A percentile compares a stretch with the other conserved stretches of the same genome.
Conservation (phyloP, 2,329 filamentous ascomycete genomes). For the Seiridium unicorne region DNA sequence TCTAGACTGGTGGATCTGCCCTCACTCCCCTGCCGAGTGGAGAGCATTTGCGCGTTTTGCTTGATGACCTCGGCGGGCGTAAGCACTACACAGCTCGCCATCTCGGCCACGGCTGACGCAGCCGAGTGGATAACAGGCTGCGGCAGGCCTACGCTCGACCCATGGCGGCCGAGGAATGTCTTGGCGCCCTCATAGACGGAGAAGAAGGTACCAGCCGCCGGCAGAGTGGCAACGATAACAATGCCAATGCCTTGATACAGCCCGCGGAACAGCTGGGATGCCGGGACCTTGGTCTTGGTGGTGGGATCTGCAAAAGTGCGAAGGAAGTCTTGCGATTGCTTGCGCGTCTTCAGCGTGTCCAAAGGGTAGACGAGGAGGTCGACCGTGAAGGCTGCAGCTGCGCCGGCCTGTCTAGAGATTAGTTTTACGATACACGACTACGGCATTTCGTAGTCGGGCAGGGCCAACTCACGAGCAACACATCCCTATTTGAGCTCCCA, state of each 20-base stretch:
- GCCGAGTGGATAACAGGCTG: slow-evolving; percentile 68
- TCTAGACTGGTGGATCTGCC: slow-evolving; percentile 42
- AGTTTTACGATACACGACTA: too few relatives aligned
- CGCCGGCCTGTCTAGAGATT: slow-evolving; percentile 63
- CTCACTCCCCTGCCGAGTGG: slow-evolving; percentile 14
- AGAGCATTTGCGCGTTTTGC: slow-evolving; percentile 87
- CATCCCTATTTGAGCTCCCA: slow-evolving; percentile 11
- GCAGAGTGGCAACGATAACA: slow-evolving; percentile 82
- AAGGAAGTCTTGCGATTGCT: slow-evolving; percentile 76
- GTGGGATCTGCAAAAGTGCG: slow-evolving; percentile 60
- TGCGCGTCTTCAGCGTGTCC: slow-evolving; percentile 85
- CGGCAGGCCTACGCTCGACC: slow-evolving; percentile 52
- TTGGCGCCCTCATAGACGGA: slow-evolving; percentile 84
- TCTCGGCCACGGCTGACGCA: slow-evolving; percentile 75
- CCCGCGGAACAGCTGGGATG: slow-evolving; percentile 55
- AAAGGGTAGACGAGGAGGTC: slow-evolving; percentile 84
- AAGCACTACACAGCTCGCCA: slow-evolving; percentile 81
- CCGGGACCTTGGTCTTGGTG: slow-evolving; percentile 50
- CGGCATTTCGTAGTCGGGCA: neutral
- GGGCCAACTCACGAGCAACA: slow-evolving; percentile 11
- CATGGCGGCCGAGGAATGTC: slow-evolving; percentile 51
- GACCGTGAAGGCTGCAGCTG: slow-evolving; percentile 80
- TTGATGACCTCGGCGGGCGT: slow-evolving; percentile 90
- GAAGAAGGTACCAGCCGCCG: slow-evolving; percentile 81
- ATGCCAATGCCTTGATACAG: slow-evolving; percentile 87